phyloP scores from a whole-genome alignment of 805 yeast species.

The Suhomyces sp. region DNA sequence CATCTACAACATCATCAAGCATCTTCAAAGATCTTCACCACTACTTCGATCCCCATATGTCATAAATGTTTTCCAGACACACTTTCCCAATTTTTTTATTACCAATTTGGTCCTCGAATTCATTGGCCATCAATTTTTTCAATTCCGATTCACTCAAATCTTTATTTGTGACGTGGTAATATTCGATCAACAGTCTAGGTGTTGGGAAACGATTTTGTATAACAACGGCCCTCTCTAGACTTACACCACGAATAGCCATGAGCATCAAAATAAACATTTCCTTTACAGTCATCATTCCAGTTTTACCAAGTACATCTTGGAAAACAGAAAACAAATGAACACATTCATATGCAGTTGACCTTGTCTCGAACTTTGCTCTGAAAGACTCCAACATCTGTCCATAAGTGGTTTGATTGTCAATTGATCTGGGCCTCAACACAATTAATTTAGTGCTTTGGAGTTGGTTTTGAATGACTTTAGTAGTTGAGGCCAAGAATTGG shows the following conservation, averaged over 20 bases:
- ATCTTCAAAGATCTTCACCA: no score
- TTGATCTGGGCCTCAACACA: constrained; percentile 51
- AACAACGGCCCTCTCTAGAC: constrained; percentile 79
- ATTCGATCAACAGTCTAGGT: constrained; percentile 57
- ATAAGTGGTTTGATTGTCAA: constrained; percentile 54
- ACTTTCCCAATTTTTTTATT: constrained; percentile 52
- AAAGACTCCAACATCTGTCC: constrained; percentile 40
- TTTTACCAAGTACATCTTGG: constrained; percentile 67
- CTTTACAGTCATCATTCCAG: constrained; percentile 65
- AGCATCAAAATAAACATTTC: constrained; percentile 77
- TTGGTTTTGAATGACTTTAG: constrained; percentile 40
- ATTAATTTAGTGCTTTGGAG: constrained; percentile 37
- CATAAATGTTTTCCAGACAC: constrained; percentile 51
- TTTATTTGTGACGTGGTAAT: constrained; percentile 33
- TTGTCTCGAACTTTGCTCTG: constrained; percentile 42
- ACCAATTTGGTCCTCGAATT: constrained; percentile 46
- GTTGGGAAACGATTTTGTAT: constrained; percentile 74
- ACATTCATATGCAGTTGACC: constrained; percentile 30
- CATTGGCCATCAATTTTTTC: constrained; percentile 27
- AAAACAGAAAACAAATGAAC: constrained; percentile 44
- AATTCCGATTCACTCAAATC: constrained; percentile 20
- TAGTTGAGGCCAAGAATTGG: constrained; percentile 51
- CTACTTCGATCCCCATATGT: constrained; percentile 58
- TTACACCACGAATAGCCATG: constrained; percentile 76
- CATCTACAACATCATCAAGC: no score